Evolutionary conservation across 192 early-diverging fungal genomes (phyloP).

Genomic region (Entomortierella lignicola): DNA sequence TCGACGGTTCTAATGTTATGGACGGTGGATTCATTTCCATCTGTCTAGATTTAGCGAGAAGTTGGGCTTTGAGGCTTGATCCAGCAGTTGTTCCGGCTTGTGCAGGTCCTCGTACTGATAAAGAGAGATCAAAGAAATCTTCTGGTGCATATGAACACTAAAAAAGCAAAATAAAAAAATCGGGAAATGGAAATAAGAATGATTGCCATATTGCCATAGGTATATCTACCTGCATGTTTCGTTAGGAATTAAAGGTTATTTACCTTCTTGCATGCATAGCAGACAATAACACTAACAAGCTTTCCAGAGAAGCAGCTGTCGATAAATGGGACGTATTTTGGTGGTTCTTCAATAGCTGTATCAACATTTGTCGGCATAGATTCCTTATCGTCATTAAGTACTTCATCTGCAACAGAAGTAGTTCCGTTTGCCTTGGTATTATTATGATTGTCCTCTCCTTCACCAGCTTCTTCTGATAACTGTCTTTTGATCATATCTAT

Average conservation of each 20-base stretch:
- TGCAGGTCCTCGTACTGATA: slow-evolving; percentile 57
- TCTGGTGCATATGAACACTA: slow-evolving; percentile 67
- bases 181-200: not conserved
- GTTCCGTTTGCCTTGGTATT: not conserved
- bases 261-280: slow-evolving; percentile 70
- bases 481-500: slow-evolving; percentile 44
- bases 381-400: not conserved
- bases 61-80: slow-evolving; percentile 18
- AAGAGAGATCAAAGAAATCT: slow-evolving; percentile 72
- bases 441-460: not conserved
- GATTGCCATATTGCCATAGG: too few species aligned
- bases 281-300: slow-evolving; percentile 77
- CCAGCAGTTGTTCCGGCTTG: slow-evolving; percentile 1
- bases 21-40: not conserved
- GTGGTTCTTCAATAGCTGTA: not conserved
- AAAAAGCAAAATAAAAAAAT: not conserved
- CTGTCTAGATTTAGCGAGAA: slow-evolving; percentile 14
- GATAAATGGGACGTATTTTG: slow-evolving; percentile 61
- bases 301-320: slow-evolving; percentile 76
- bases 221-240: too few species aligned
- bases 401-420: not conserved
- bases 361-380: not conserved
- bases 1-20: not conserved
- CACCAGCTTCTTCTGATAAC: slow-evolving; percentile 18
- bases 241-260: not conserved